Percentiles rank a stretch among this genome's conserved stretches.
Evolutionary conservation across 2,329 filamentous ascomycete genomes (phyloP).

Genomic region (Pseudocercospora cruenta): DNA sequence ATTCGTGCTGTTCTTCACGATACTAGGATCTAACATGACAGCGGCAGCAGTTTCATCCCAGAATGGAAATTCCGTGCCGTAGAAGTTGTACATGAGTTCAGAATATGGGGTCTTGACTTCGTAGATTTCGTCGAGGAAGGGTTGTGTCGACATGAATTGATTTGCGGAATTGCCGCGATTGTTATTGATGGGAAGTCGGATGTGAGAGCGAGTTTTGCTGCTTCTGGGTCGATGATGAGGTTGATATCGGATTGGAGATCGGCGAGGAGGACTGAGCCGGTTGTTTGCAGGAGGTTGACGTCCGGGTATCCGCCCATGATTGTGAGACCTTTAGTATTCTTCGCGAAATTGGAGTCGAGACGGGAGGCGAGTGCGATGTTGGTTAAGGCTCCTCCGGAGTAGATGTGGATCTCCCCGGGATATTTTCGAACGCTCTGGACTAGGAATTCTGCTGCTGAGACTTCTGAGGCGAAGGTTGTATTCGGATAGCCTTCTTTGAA

Average conservation of each 20-base stretch:
- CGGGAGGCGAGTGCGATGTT: conserved; percentile 55
- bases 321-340: conserved; percentile 51
- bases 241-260: conserved; percentile 49
- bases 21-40: conserved; percentile 44
- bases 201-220: conserved; percentile 53
- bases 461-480: conserved; percentile 44
- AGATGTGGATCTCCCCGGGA: conserved; percentile 56
- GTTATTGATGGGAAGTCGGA: conserved; percentile 52
- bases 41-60: conserved; percentile 54
- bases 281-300: conserved; percentile 38
- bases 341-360: conserved; percentile 52
- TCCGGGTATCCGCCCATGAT: conserved; percentile 59
- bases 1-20: conserved; percentile 44
- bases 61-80: conserved; percentile 47
- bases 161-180: conserved; percentile 54
- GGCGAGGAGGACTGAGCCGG: conserved; percentile 33
- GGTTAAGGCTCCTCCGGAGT: conserved; percentile 52
- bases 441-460: conserved; percentile 52
- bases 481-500: conserved; percentile 54
- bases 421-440: conserved; percentile 51
- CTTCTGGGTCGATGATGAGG: conserved; percentile 57
- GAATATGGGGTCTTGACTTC: conserved; percentile 46
- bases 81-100: conserved; percentile 44
- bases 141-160: conserved; percentile 47
- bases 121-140: conserved; percentile 45